phyloP scores from a whole-genome alignment of 2,329 filamentous ascomycete genomes.

The Pleoardoris graminearum region DNA sequence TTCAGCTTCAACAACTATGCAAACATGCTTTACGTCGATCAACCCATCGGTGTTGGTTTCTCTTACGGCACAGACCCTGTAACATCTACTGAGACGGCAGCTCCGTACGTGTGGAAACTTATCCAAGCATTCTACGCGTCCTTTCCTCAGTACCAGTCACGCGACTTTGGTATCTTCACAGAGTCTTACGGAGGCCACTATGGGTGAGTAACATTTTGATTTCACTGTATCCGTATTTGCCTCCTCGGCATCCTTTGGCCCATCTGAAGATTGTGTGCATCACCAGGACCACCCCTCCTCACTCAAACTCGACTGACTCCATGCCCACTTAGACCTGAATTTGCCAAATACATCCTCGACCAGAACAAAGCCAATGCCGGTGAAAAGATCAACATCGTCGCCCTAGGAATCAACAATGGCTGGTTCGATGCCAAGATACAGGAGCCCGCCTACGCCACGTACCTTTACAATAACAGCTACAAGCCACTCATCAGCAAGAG shows the following conservation, averaged over 20 bases:
- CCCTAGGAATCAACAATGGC: slow-evolving; percentile 58
- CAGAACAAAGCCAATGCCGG: slow-evolving; percentile 45
- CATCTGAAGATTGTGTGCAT: too few relatives aligned
- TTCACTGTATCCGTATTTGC: too few relatives aligned
- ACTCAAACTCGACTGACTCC: too few relatives aligned
- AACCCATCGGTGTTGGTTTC: slow-evolving; percentile 64
- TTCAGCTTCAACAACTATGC: slow-evolving; percentile 38
- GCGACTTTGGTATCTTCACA: slow-evolving; percentile 58
- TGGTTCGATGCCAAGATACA: slow-evolving; percentile 59
- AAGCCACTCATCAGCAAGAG: slow-evolving; percentile 38
- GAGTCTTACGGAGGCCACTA: slow-evolving; percentile 62
- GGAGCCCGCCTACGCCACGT: slow-evolving; percentile 54
- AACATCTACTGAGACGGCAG: slow-evolving; percentile 55
- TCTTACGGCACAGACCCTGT: slow-evolving; percentile 61
- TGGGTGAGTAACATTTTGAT: too few relatives aligned
- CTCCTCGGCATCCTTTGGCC: too few relatives aligned
- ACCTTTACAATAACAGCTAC: slow-evolving; percentile 56
- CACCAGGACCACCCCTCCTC: too few relatives aligned
- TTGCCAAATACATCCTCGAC: slow-evolving; percentile 49
- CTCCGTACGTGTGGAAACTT: slow-evolving; percentile 61
- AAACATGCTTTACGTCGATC: slow-evolving; percentile 66
- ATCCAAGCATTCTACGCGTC: slow-evolving; percentile 64
- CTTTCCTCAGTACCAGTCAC: slow-evolving; percentile 51
- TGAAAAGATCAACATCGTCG: slow-evolving; percentile 51
- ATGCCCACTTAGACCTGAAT: too few relatives aligned